Evolutionary conservation across 345 rosid genomes (phyloP).

Genomic region (Eucalyptus fibrosa): DNA sequence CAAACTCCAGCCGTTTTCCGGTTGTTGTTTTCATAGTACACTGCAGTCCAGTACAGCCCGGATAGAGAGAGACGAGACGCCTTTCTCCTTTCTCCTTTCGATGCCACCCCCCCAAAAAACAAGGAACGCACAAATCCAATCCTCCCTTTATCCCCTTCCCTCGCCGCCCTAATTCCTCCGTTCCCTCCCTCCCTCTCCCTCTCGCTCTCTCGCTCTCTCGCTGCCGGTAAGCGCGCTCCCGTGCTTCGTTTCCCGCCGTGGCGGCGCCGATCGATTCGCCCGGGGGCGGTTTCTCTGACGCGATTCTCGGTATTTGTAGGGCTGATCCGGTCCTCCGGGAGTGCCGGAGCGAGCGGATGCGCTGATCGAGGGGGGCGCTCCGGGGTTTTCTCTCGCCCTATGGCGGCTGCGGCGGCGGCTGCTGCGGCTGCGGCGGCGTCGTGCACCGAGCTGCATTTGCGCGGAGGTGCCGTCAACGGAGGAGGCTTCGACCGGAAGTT

Average conservation of each 20-base stretch:
- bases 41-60: not conserved
- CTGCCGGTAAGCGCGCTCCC: not conserved
- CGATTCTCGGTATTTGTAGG: not conserved
- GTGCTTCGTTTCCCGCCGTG: not conserved
- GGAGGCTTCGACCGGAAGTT: not conserved
- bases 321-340: not conserved
- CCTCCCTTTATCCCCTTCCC: not conserved
- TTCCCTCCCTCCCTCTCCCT: not conserved
- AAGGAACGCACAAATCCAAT: conserved; percentile 16
- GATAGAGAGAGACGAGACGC: not conserved
- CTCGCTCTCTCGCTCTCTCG: not conserved
- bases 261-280: not conserved
- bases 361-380: conserved; percentile 3
- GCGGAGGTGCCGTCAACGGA: conserved; percentile 3
- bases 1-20: not conserved
- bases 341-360: not conserved
- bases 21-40: not conserved
- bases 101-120: not conserved
- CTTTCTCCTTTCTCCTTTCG: no score
- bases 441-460: conserved; percentile 29
- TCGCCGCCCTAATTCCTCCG: not conserved
- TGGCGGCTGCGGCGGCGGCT: conserved; percentile 39
- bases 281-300: not conserved
- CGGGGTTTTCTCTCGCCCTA: not conserved
- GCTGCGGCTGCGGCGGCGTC: conserved; percentile 1